Base-by-base conservation (phyloP, 2,329 filamentous ascomycete species). In the Hypoxylon sp. region DNA sequence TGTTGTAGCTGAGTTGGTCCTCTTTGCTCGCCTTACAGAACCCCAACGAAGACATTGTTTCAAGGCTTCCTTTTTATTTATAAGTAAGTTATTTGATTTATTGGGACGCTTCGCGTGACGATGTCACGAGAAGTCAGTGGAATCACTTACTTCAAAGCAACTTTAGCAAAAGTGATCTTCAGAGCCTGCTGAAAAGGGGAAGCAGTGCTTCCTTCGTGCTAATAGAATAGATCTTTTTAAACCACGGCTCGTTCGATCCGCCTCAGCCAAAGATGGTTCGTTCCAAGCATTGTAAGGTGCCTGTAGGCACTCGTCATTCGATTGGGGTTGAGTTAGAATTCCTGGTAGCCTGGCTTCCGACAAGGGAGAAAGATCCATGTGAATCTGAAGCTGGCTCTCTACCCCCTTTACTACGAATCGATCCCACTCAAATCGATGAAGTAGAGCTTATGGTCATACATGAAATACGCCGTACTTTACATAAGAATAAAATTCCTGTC, bases 301-400 rank as follows among this genome's bases (percentile, higher is more conserved):
- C 74, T 1, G 62, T 70, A 0, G 58, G 56, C 44, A 72, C 71
- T 35, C 72, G 69, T 20, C 69, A 72, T 14, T 79, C 75, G 1
- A 72, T 76, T 10, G 77, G 78, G 14, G 60, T 79, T 17, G 78
- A 79, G 58, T 70, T 77, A 3, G 74, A 77, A 58, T 67, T 71
- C 10, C 61, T 76, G 4, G 51, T 77, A 6, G 72, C 74, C 10
- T 73, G 66, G 46, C 17, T 75, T 17, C 48, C 58, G n/a, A 56
- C 44, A 8, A 62, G 57, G 11, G 69, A 69, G 3, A 11, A 35
- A 7, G 76, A 78, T 44, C 77, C 77, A 3, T 64, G 77, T 44
- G 61, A 70, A 14, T 27, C 35, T 11, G 60, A 72, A 30, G 68
- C 66, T 27, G 8, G 40, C 7, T 35, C 3, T 13, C 67, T 79